Percentiles rank a stretch among this genome's conserved stretches.
These are phyloP conservation scores for Boletus subparvulus DNA, from an alignment of 768 basidiomycete genomes.

Conservation along the genomic window DNA sequence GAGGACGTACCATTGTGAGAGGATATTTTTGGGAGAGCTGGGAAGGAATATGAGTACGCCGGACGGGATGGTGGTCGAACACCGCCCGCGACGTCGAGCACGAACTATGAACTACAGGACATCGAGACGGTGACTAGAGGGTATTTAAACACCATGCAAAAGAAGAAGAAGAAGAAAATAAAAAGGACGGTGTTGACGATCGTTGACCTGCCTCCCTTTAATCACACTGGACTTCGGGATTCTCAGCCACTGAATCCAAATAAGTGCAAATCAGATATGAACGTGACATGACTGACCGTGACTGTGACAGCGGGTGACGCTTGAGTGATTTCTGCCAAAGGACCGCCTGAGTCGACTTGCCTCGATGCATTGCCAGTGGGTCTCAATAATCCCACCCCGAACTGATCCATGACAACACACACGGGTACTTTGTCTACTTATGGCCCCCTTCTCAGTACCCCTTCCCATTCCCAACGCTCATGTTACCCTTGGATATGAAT, in stretches of 20 bases:
- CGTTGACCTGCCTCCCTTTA: constrained; percentile 47
- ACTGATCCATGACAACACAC: background rate
- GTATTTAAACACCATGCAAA: constrained; percentile 49
- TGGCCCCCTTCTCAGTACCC: background rate
- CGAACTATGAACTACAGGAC: constrained; percentile 43
- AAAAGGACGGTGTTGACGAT: constrained; percentile 46
- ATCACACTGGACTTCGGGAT: constrained; percentile 20
- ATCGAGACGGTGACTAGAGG: constrained; percentile 30
- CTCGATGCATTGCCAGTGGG: no score
- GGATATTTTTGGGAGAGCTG: constrained; percentile 3
- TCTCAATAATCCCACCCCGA: no score
- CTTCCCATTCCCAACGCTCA: no score
- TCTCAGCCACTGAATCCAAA: constrained; percentile 28
- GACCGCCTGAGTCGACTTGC: constrained; percentile 6
- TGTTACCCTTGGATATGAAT: no score
- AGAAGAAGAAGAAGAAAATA: constrained; percentile 24
- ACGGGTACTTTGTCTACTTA: constrained; percentile 11
- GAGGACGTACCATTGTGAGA: constrained; percentile 44
- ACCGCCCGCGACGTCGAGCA: constrained; percentile 60
- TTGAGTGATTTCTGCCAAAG: constrained; percentile 35
- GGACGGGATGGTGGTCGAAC: constrained; percentile 39
- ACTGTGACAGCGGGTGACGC: constrained; percentile 13
- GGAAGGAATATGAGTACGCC: constrained; percentile 16
- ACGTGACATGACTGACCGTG: constrained; percentile 1
- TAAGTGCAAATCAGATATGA: constrained; percentile 13